Conservation (phyloP, 495 filamentous ascomycete genomes). For the Hyaloscypha hepaticicola region DNA sequence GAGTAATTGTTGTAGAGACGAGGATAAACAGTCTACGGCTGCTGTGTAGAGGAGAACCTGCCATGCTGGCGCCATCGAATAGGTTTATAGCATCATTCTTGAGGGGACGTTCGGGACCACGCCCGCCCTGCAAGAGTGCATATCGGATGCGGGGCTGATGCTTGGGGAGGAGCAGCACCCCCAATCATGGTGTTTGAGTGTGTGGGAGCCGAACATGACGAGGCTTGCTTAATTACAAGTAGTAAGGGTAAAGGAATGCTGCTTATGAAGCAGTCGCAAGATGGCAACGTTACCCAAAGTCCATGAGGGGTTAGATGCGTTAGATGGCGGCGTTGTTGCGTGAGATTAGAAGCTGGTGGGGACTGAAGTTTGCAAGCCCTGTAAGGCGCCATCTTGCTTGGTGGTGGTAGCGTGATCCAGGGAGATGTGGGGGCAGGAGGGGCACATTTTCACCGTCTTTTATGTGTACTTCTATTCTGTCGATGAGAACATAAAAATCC, state of each 20-base stretch:
- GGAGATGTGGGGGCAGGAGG: too few species aligned
- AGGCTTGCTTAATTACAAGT: neutral
- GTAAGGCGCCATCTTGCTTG: too few species aligned
- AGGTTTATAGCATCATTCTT: slow-evolving; percentile 10
- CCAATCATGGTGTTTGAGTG: neutral
- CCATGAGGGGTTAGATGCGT: neutral
- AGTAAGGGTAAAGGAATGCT: neutral
- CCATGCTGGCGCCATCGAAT: slow-evolving; percentile 3
- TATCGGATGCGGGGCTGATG: neutral
- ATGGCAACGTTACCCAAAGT: neutral
- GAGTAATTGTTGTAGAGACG: neutral
- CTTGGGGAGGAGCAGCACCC: too few species aligned
- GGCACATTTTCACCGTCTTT: too few species aligned
- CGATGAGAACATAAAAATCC: too few species aligned
- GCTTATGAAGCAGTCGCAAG: neutral
- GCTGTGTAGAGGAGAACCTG: neutral
- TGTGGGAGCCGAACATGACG: neutral
- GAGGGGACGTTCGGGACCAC: neutral
- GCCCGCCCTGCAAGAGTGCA: neutral
- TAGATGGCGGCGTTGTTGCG: too few species aligned
- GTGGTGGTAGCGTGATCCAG: too few species aligned
- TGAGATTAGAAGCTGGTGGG: too few species aligned
- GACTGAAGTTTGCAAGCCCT: neutral
- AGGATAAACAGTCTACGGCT: neutral
- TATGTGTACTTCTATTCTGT: too few species aligned